Base-by-base conservation (phyloP, 2,329 filamentous ascomycete species). In the Fusarium sp. region DNA sequence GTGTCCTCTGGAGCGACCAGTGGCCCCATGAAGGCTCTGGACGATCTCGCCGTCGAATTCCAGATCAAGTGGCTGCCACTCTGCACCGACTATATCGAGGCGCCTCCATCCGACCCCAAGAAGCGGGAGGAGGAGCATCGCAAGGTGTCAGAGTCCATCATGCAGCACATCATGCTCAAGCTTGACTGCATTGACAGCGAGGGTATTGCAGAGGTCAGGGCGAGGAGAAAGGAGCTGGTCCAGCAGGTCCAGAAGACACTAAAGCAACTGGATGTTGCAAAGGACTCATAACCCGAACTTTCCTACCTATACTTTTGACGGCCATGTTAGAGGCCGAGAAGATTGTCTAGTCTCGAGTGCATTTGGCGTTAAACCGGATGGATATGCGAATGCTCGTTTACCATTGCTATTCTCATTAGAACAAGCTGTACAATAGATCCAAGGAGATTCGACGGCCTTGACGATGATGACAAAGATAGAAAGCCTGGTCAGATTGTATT, bases 151-250 rank as follows among this genome's bases (percentile, higher is more conserved):
- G 94, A 97, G 85, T 94, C 92, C 6, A 88, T 95, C 43, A 86
- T 97, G 86, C 90, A 92, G 71, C 92, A 95, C 76, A 90, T 95
- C 3, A 79, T 96, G 40, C 83, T 97, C 73, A 96, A 95, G 84
- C 82, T 95, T 43, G 94, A 97, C 80, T 91, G 88, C 25, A 90
- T 96, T 4, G 93, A 96, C 75, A 92, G 91, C 0, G 91, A 92
- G 57, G 93, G 93, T 6, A 90, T 94, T 73, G 81, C 85, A 11
- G 90, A 92, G 14, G 90, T 93, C 30, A 87, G 93, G 71, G 83
- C 87, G 14, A 89, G 86, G 80, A 86, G 94, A 79, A 95, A 93
- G 84, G 92, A 91, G 67, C 82, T 95, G 60, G 92, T 96, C n/a
- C 90, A 86, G 77, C 88, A 92, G 72, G 91, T 93, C 4, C 93